Conservation (phyloP, 2,329 filamentous ascomycete species). For the Trichothecium roseum region DNA sequence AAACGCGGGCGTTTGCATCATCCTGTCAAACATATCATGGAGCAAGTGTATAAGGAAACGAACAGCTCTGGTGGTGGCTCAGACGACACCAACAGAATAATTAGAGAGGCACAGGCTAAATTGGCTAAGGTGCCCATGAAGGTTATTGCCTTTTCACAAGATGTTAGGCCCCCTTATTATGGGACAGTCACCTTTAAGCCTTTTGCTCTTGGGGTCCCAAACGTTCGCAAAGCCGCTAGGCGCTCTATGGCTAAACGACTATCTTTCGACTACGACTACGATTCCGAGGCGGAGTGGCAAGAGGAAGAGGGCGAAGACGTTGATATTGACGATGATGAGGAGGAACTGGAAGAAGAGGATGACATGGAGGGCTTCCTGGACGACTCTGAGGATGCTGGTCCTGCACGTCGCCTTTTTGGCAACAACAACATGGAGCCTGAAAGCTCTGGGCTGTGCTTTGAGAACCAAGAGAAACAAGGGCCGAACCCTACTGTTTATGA, state of each 20-base stretch:
- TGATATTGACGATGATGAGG: slow-evolving; percentile 56
- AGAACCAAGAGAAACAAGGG: slow-evolving; percentile 42
- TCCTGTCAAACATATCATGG: slow-evolving; percentile 52
- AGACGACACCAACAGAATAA: slow-evolving; percentile 21
- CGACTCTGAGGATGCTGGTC: slow-evolving; percentile 63
- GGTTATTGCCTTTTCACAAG: slow-evolving; percentile 49
- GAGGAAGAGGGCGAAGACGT: slow-evolving; percentile 62
- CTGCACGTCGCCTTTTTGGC: slow-evolving; percentile 42
- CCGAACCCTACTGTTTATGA: slow-evolving; percentile 40
- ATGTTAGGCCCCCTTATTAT: slow-evolving; percentile 59
- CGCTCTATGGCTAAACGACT: slow-evolving; percentile 45
- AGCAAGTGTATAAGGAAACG: slow-evolving; percentile 37
- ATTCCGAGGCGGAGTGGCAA: slow-evolving; percentile 81
- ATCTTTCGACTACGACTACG: slow-evolving; percentile 69
- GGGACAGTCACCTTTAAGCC: slow-evolving; percentile 60
- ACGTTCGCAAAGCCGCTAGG: slow-evolving; percentile 40
- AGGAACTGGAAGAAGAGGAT: slow-evolving; percentile 63
- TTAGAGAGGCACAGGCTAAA: slow-evolving; percentile 22
- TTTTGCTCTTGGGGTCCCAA: slow-evolving; percentile 28
- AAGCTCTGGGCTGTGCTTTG: slow-evolving; percentile 77
- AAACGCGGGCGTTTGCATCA: slow-evolving; percentile 36
- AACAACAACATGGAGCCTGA: slow-evolving; percentile 64
- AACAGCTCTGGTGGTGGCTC: slow-evolving; percentile 18
- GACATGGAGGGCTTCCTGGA: slow-evolving; percentile 89
- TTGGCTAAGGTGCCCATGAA: slow-evolving; percentile 53